Percentiles rank a stretch among this genome's conserved stretches.
Conservation (phyloP, 2,329 filamentous ascomycete genomes). For the Dothiorella sarmentorum region DNA sequence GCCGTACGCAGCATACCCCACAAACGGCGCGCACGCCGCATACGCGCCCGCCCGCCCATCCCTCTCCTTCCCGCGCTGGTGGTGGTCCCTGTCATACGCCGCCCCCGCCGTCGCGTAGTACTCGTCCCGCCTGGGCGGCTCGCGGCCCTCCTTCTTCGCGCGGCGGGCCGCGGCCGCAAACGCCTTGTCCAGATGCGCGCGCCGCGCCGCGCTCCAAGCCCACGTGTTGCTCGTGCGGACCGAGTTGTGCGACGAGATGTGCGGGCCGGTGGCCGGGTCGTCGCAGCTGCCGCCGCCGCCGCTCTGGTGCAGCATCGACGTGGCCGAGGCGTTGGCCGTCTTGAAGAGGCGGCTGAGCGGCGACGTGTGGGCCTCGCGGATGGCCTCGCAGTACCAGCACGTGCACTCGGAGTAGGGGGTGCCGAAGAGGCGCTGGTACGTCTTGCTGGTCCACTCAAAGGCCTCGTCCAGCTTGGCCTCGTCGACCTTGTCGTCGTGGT, state of each 20-base stretch:
- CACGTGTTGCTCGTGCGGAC: slow-evolving; percentile 42
- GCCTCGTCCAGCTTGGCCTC: slow-evolving; percentile 60
- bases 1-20: slow-evolving; percentile 44
- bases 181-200: slow-evolving; percentile 8
- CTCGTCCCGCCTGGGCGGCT: slow-evolving; percentile 15
- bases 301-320: slow-evolving; percentile 46
- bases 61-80: not conserved
- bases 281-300: slow-evolving; percentile 37
- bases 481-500: slow-evolving; percentile 82
- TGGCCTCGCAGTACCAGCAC: slow-evolving; percentile 80
- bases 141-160: slow-evolving; percentile 35
- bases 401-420: slow-evolving; percentile 73
- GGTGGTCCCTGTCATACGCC: too few relatives aligned
- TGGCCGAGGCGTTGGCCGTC: slow-evolving; percentile 40
- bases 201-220: slow-evolving; percentile 3
- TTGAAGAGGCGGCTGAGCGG: slow-evolving; percentile 46
- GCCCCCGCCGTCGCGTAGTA: slow-evolving; percentile 10
- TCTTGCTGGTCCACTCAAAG: slow-evolving; percentile 71
- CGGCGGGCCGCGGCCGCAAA: slow-evolving; percentile 19
- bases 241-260: slow-evolving; percentile 72
- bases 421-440: slow-evolving; percentile 62
- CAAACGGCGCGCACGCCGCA: slow-evolving; percentile 39
- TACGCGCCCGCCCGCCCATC: not conserved
- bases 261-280: slow-evolving; percentile 29
- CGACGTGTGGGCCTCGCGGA: slow-evolving; percentile 56